Conservation (phyloP, 305 asterid species). For the Nicotiana rustica region DNA sequence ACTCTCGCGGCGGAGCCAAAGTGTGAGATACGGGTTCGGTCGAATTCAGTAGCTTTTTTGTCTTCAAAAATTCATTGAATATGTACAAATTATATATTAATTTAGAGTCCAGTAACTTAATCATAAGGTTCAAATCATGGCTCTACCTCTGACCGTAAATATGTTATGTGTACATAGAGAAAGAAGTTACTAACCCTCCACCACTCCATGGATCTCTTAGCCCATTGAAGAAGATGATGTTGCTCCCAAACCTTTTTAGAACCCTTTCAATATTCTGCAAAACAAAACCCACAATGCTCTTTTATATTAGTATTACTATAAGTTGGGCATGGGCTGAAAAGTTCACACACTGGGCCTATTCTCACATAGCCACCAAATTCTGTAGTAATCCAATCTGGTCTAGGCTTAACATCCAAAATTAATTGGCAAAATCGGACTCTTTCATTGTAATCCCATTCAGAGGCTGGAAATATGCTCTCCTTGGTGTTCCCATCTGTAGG, state of each 20-base stretch:
- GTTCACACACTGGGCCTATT: background rate
- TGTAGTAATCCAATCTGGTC: constrained; percentile 79
- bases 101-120: no score
- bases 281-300: background rate
- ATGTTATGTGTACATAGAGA: background rate
- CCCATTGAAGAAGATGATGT: constrained; percentile 91
- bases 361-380: constrained; percentile 84
- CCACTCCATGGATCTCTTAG: constrained; percentile 96
- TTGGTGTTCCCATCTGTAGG: constrained; percentile 58
- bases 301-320: background rate
- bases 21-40: no score
- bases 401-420: constrained; percentile 54
- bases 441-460: constrained; percentile 58
- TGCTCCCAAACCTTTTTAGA: constrained; percentile 75
- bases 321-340: background rate
- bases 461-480: constrained; percentile 73
- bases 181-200: constrained; percentile 64
- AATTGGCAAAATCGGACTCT: constrained; percentile 50
- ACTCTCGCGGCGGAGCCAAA: no score
- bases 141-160: background rate
- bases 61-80: no score
- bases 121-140: no score
- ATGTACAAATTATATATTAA: no score
- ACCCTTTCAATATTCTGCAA: constrained; percentile 67
- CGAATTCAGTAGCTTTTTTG: no score